A percentile compares a stretch with the other conserved stretches of the same genome.
Evolutionary conservation across 2,329 filamentous ascomycete genomes (phyloP).

Genomic region (Pseudogymnoascus sp.): DNA sequence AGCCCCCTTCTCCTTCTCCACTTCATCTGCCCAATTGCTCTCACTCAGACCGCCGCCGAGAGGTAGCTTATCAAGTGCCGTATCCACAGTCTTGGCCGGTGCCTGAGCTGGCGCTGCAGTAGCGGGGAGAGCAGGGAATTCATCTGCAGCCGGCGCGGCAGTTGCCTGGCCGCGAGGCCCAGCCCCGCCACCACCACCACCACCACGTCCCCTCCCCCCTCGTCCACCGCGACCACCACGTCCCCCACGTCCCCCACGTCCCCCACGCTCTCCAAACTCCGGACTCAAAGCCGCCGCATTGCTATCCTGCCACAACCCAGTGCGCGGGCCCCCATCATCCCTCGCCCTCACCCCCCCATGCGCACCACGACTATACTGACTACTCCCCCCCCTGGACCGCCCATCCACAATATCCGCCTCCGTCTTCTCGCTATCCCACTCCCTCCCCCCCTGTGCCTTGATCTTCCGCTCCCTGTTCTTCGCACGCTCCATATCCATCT

Average conservation of each 20-base stretch:
- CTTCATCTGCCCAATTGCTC: slow-evolving; percentile 14
- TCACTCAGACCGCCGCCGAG: slow-evolving; percentile 9
- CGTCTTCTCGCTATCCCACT: slow-evolving; percentile 28
- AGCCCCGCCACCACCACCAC: not conserved
- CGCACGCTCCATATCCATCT: slow-evolving; percentile 28
- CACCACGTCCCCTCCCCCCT: slow-evolving; percentile 16
- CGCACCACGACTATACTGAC: not conserved
- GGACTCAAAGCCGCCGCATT: slow-evolving; percentile 14
- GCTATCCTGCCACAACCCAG: slow-evolving; percentile 12
- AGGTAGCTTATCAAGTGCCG: slow-evolving; percentile 4
- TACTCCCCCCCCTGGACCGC: slow-evolving; percentile 12
- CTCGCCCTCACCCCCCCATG: not conserved
- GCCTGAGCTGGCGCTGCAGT: not conserved
- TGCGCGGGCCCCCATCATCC: slow-evolving; percentile 11
- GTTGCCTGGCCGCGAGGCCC: not conserved
- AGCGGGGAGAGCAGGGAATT: slow-evolving; percentile 10
- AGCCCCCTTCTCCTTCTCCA: slow-evolving; percentile 11
- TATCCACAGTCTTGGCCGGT: not conserved
- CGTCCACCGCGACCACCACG: slow-evolving; percentile 16
- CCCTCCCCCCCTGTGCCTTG: slow-evolving; percentile 25
- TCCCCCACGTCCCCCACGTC: not conserved
- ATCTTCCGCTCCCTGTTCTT: slow-evolving; percentile 29
- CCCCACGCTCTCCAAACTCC: slow-evolving; percentile 11
- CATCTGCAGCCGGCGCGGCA: slow-evolving; percentile 1
- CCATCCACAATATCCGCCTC: slow-evolving; percentile 26